Conservation (phyloP, 257 asterid species). For the Prunella vulgaris region DNA sequence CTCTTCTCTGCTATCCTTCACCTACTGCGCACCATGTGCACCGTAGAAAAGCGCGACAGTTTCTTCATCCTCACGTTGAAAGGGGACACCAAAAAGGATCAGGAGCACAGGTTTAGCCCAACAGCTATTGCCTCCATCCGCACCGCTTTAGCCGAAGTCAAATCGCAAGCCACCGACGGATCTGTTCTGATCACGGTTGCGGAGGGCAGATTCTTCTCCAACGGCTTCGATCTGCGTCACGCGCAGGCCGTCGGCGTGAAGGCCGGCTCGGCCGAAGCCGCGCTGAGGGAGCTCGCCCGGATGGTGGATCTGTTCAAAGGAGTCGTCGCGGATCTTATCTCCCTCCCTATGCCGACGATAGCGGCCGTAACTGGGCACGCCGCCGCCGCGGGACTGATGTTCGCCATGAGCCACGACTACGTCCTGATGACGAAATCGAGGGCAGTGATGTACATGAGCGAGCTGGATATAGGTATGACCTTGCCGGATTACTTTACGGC, state of each 20-base stretch:
- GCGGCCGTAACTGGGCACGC: conserved; percentile 92
- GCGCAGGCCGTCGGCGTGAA: conserved; percentile 56
- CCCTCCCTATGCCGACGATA: conserved; percentile 74
- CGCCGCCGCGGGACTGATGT: conserved; percentile 72
- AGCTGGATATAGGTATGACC: conserved; percentile 76
- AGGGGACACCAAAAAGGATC: conserved; percentile 37
- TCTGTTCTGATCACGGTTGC: conserved; percentile 68
- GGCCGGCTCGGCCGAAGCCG: conserved; percentile 44
- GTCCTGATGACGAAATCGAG: conserved; percentile 56
- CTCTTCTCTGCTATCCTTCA: not conserved
- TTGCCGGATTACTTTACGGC: conserved; percentile 73
- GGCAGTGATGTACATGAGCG: conserved; percentile 77
- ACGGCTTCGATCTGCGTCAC: conserved; percentile 69
- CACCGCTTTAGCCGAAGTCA: conserved; percentile 48
- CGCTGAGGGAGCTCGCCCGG: conserved; percentile 37
- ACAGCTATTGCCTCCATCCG: conserved; percentile 53
- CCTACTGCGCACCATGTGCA: conserved; percentile 46
- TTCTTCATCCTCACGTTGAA: conserved; percentile 58
- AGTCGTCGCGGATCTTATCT: conserved; percentile 54
- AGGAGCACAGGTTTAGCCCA: conserved; percentile 71
- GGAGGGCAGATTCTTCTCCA: conserved; percentile 78
- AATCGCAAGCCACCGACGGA: conserved; percentile 55
- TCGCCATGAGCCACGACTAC: conserved; percentile 74
- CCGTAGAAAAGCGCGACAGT: conserved; percentile 64
- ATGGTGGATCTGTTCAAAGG: conserved; percentile 65